phyloP scores from a whole-genome alignment of 1,284 basidiomycete genomes.

The Kwoniella shivajii region DNA sequence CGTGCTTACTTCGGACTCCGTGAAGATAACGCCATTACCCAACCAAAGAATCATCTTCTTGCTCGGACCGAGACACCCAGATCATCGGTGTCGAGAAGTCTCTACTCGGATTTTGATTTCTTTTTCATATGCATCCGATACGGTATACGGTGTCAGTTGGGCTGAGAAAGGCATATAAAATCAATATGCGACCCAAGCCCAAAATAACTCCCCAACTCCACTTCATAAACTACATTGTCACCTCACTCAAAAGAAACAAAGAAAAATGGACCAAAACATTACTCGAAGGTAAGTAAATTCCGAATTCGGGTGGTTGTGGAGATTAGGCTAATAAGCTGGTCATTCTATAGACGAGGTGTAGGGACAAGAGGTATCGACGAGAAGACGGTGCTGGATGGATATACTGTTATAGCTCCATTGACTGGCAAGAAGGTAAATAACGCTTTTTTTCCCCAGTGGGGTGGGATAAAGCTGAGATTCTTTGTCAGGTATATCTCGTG shows the following conservation, averaged over 20 bases:
- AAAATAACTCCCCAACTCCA: no score
- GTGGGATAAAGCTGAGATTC: neutral
- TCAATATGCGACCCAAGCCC: neutral
- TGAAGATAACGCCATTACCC: no score
- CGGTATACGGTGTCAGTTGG: neutral
- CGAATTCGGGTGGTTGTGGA: neutral
- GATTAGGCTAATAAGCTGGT: neutral
- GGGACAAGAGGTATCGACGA: constrained; percentile 23
- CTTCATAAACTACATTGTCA: neutral
- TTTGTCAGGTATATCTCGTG: constrained; percentile 23
- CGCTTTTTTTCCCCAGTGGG: neutral
- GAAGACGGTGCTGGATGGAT: constrained; percentile 18
- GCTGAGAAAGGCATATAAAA: constrained; percentile 1
- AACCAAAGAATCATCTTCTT: neutral
- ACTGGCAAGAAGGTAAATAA: constrained; percentile 22
- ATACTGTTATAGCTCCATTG: constrained; percentile 23
- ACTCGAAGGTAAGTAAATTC: constrained; percentile 12
- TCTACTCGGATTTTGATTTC: no score
- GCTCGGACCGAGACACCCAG: neutral
- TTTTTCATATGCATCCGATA: no score
- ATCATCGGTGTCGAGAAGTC: neutral
- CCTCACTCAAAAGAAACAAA: neutral
- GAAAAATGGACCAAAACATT: constrained; percentile 28
- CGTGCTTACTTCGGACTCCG: neutral
- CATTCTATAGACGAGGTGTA: constrained; percentile 14